Conservation (phyloP, 768 basidiomycete species). For the Chalciporus piperatus region DNA sequence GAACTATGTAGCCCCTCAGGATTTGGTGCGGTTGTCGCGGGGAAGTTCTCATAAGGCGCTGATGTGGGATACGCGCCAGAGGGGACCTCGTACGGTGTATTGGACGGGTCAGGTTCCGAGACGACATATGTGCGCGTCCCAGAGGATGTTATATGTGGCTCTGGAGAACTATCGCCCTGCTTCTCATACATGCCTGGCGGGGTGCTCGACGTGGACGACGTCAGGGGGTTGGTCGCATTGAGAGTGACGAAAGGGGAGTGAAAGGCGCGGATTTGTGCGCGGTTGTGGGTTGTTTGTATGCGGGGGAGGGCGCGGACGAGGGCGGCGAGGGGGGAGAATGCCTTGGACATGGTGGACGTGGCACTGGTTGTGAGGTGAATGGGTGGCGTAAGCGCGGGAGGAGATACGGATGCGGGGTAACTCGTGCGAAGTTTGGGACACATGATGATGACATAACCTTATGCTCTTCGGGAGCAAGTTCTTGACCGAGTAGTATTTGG, state of each 20-base stretch:
- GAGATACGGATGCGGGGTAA: not conserved
- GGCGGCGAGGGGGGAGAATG: conserved; percentile 1
- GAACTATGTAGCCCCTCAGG: conserved; percentile 40
- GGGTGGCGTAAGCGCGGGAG: not conserved
- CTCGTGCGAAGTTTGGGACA: conserved; percentile 26
- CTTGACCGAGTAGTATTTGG: no score
- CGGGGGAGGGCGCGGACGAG: conserved; percentile 6
- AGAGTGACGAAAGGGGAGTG: conserved; percentile 64
- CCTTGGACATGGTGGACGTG: conserved; percentile 14
- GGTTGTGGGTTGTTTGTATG: not conserved
- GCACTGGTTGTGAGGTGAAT: not conserved
- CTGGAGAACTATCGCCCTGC: conserved; percentile 49
- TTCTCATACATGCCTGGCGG: conserved; percentile 54
- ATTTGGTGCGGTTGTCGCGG: conserved; percentile 40
- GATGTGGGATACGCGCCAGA: conserved; percentile 63
- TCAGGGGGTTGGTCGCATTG: conserved; percentile 36
- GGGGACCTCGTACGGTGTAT: conserved; percentile 66
- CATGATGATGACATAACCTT: conserved; percentile 29
- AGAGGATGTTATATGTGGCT: conserved; percentile 42
- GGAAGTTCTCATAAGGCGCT: conserved; percentile 43
- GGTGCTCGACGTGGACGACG: conserved; percentile 31
- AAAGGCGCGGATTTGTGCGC: conserved; percentile 44
- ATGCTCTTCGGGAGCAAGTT: no score
- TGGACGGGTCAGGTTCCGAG: conserved; percentile 63
- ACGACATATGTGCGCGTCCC: conserved; percentile 69